Conservation (phyloP, 208 protist genomes). For the Leishmania lainsoni region DNA sequence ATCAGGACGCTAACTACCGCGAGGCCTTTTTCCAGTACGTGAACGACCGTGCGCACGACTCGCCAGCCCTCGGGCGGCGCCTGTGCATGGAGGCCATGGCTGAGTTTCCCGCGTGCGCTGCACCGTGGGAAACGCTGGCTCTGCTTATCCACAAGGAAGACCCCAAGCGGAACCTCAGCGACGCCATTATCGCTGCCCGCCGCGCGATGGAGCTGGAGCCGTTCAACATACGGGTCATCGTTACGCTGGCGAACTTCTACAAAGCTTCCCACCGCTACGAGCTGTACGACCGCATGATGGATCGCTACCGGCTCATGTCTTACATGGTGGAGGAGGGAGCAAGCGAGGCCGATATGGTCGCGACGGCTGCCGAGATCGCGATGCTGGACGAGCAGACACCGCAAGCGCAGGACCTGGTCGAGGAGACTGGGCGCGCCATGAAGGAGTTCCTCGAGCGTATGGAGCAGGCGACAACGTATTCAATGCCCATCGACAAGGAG, state of each 20-base stretch:
- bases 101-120: slow-evolving; percentile 59
- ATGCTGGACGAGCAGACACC: slow-evolving; percentile 36
- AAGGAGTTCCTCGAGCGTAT: slow-evolving; percentile 51
- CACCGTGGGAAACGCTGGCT: slow-evolving; percentile 69
- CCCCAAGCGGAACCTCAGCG: slow-evolving; percentile 45
- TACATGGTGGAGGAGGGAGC: slow-evolving; percentile 64
- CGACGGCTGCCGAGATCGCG: slow-evolving; percentile 54
- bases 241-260: slow-evolving; percentile 77
- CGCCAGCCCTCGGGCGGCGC: slow-evolving; percentile 40
- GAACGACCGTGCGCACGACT: slow-evolving; percentile 56
- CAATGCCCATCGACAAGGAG: slow-evolving; percentile 74
- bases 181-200: slow-evolving; percentile 69
- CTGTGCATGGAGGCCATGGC: slow-evolving; percentile 71
- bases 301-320: slow-evolving; percentile 72
- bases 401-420: slow-evolving; percentile 38
- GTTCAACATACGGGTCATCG: slow-evolving; percentile 49
- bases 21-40: slow-evolving; percentile 64
- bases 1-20: slow-evolving; percentile 57
- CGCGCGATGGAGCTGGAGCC: slow-evolving; percentile 67
- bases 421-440: slow-evolving; percentile 27
- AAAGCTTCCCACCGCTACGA: slow-evolving; percentile 55
- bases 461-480: slow-evolving; percentile 63
- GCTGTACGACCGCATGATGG: slow-evolving; percentile 70
- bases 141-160: slow-evolving; percentile 71
- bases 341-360: slow-evolving; percentile 55